Base-by-base conservation (phyloP, 345 rosid species). In the Acer yangbiense region DNA sequence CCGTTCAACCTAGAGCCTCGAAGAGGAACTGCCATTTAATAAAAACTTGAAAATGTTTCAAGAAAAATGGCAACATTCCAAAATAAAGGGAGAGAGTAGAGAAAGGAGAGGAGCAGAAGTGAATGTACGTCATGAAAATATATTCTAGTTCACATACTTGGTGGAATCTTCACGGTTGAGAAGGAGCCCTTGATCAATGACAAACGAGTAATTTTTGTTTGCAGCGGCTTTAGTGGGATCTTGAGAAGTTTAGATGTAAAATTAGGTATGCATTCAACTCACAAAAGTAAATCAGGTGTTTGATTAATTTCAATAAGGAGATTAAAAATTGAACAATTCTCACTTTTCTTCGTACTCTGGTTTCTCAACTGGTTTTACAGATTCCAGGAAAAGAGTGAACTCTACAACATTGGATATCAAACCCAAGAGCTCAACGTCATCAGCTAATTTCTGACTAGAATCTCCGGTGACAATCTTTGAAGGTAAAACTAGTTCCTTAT, bases 311-410 rank as follows among this genome's bases (percentile, higher is more conserved):
- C 20, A 54, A 41, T 7, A 4, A 50, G 17, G 41, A 25, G 10
- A 62, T 32, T 50, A 20, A 6, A 3, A 12, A 23, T 21, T 63
- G 43, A 70, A 63, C 6, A 78, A 80, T 58, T 81, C 90, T 83
- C 20, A 95, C 99, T 87, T 92, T 71, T 85, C 90, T 50, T 79
- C 74, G 75, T 80, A 80, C 67, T 72, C 82, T 41, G 83, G 25
- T 85, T 89, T 88, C 48, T 75, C 90, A 27, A 83, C 50, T 72
- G 83, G 87, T 85, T 89, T 82, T 63, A 61, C 69, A 64, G 84
- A 27, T 84, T 89, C 97, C 69, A 97, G 94, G 79, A 94, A 94
- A 67, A 91, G 93, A 79, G 93, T 83, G 73, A 84, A 84, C 83
- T 92, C 98, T 72, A 91, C 93, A 11, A 85, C 85, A 82, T 93